These are phyloP conservation scores for Calcarisporium arbuscula DNA, from an alignment of 2,329 filamentous ascomycete species.

Conservation along the genomic window DNA sequence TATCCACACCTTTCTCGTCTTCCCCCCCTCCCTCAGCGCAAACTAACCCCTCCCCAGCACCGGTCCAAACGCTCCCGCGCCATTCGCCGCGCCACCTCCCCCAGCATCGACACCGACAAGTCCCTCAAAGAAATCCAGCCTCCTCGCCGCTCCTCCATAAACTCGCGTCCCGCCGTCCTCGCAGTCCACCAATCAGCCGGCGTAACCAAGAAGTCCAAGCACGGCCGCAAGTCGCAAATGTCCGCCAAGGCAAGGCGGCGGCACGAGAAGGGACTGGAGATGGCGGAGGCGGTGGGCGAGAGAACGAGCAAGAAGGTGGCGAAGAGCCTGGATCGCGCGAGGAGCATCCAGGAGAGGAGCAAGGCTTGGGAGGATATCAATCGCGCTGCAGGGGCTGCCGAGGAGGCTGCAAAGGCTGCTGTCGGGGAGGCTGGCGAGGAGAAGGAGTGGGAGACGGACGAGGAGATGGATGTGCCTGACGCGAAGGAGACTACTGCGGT, in stretches of 20 bases:
- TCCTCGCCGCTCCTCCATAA: conserved; percentile 30
- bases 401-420: conserved; percentile 13
- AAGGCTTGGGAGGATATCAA: conserved; percentile 57
- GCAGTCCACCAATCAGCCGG: conserved; percentile 62
- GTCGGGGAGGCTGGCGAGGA: conserved; percentile 15
- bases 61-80: conserved; percentile 68
- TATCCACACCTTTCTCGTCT: neutral
- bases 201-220: conserved; percentile 60
- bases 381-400: conserved; percentile 22
- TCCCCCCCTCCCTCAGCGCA: neutral
- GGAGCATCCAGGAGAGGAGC: conserved; percentile 40
- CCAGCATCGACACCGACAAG: conserved; percentile 65
- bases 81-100: conserved; percentile 64
- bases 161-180: conserved; percentile 56
- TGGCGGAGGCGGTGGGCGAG: conserved; percentile 54
- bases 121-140: conserved; percentile 56
- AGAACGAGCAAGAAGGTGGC: conserved; percentile 50
- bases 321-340: conserved; percentile 45
- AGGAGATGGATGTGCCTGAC: conserved; percentile 25
- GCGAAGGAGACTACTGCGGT: conserved; percentile 5
- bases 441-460: conserved; percentile 25
- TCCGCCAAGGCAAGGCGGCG: conserved; percentile 50
- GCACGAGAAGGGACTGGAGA: conserved; percentile 51
- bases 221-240: conserved; percentile 45
- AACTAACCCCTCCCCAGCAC: conserved; percentile 33